phyloP scores from a whole-genome alignment of 2,329 filamentous ascomycete species.

The Diaporthe nobilis region DNA sequence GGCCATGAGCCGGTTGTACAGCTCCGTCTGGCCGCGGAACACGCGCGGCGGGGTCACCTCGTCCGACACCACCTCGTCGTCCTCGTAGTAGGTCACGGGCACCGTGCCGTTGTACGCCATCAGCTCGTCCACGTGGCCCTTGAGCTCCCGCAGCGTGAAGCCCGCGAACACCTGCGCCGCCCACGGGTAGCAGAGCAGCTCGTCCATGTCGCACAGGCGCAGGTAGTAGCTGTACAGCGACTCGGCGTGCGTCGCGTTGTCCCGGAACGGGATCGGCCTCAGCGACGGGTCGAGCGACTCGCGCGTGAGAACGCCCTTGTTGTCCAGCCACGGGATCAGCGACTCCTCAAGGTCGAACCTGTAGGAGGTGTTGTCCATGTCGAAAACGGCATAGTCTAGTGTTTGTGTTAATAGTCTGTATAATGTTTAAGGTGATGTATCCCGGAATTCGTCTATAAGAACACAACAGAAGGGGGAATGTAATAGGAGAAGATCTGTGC shows the following conservation, averaged over 20 bases:
- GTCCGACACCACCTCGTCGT: slow-evolving; percentile 48
- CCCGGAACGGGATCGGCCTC: slow-evolving; percentile 59
- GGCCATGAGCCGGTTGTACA: slow-evolving; percentile 58
- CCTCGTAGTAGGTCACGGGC: slow-evolving; percentile 54
- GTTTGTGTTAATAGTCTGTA: neutral
- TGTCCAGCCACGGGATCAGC: slow-evolving; percentile 59
- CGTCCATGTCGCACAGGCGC: slow-evolving; percentile 59
- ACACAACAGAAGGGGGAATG: neutral
- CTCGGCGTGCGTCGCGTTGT: slow-evolving; percentile 55
- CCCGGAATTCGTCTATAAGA: neutral
- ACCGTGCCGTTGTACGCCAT: slow-evolving; percentile 51
- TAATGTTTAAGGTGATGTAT: neutral
- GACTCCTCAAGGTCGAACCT: slow-evolving; percentile 60
- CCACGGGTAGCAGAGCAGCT: slow-evolving; percentile 59
- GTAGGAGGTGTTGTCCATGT: slow-evolving; percentile 63
- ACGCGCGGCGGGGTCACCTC: slow-evolving; percentile 53
- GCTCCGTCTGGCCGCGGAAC: slow-evolving; percentile 58
- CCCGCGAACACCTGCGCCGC: slow-evolving; percentile 58
- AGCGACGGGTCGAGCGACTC: slow-evolving; percentile 57
- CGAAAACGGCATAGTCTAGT: slow-evolving; percentile 55
- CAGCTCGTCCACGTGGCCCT: slow-evolving; percentile 35
- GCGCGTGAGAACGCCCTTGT: slow-evolving; percentile 56
- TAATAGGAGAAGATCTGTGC: neutral
- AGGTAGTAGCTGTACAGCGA: slow-evolving; percentile 61
- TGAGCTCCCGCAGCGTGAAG: slow-evolving; percentile 45